Evolutionary conservation across 2,329 filamentous ascomycete genomes (phyloP), one percentile per base, ranked within the genome.

Genomic region (Nannizziopsis arthrosporioides): DNA sequence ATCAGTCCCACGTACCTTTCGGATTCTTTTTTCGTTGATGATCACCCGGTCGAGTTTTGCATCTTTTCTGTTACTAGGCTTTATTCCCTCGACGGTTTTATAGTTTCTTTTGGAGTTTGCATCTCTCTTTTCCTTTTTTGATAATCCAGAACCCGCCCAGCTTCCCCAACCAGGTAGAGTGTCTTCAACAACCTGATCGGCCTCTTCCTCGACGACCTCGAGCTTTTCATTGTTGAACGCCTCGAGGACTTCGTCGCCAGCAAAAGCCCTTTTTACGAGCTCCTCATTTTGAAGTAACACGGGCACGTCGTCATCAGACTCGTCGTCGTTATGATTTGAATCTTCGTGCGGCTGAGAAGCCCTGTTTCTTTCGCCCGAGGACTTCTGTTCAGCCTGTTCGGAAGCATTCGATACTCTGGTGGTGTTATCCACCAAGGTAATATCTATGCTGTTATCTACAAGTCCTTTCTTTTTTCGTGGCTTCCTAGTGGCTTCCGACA

Each of bases 131-230:
- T 84, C 77, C 52, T 77, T 78, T 56, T 79, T 81, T 64, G 79
- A 83, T 54, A 95, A 73, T 14, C 89, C 90, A 12, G 84, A 80
- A 53, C 92, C 92, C 4, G 84, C 77, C 92, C 92, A 95, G 59
- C 75, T 81, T 55, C 92, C 92, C 92, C 92, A 98, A 40, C 92
- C 92, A 0, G 88, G 88, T 5, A 98, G 74, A n/a, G 85, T 84
- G 55, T 83, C 84, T 62, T 90, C 87, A 27, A 88, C 69, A 48
- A 86, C 71, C 66, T 92, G 84, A 61, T 93, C 85, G 56, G 84
- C 87, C 64, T 95, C 88, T 14, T 85, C 84, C 27, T 78, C 75
- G 14, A 80, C 77, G 1, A 77, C 72, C 43, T 79, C 77, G 12
- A 73, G 75, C 68, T 96, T 96, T 61, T 96, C 89, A 34, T 74